Conservation (phyloP, 345 rosid genomes). For the Microcos paniculata region DNA sequence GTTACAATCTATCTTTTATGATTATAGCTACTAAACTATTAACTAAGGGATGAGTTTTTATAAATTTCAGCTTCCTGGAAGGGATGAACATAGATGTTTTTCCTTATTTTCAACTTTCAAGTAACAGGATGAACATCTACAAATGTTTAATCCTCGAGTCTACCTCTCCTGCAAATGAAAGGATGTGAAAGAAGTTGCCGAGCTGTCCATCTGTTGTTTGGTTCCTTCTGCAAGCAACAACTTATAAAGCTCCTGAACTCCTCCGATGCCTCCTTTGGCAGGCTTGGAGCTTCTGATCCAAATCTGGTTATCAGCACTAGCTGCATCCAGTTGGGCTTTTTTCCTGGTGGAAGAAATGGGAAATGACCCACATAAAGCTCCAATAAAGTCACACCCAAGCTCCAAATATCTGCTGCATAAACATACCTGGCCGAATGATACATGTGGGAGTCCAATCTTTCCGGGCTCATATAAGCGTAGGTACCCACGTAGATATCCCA, state of each 20-base stretch:
- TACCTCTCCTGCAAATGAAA: background rate
- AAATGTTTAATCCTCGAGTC: background rate
- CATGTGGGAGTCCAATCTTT: background rate
- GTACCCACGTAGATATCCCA: background rate
- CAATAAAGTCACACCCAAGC: constrained; percentile 26
- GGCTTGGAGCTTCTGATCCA: constrained; percentile 6
- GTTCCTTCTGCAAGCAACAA: constrained; percentile 29
- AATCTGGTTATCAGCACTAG: constrained; percentile 3
- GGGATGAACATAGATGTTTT: too few species aligned
- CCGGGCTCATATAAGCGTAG: background rate
- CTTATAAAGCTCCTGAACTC: constrained; percentile 20
- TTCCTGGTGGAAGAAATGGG: constrained; percentile 15
- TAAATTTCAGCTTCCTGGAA: too few species aligned
- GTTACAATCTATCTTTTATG: too few species aligned
- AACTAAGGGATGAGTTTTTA: too few species aligned
- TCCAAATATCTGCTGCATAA: constrained; percentile 21
- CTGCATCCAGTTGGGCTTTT: constrained; percentile 22
- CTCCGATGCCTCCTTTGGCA: constrained; percentile 17
- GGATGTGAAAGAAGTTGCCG: constrained; percentile 1
- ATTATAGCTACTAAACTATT: too few species aligned
- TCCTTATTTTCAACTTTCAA: too few species aligned
- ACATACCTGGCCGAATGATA: background rate
- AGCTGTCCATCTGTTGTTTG: constrained; percentile 16
- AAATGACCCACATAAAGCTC: constrained; percentile 27
- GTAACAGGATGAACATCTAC: background rate